phyloP scores from a whole-genome alignment of 225 moss, liverwort and hornwort genomes.

The Marchantia paleacea region DNA sequence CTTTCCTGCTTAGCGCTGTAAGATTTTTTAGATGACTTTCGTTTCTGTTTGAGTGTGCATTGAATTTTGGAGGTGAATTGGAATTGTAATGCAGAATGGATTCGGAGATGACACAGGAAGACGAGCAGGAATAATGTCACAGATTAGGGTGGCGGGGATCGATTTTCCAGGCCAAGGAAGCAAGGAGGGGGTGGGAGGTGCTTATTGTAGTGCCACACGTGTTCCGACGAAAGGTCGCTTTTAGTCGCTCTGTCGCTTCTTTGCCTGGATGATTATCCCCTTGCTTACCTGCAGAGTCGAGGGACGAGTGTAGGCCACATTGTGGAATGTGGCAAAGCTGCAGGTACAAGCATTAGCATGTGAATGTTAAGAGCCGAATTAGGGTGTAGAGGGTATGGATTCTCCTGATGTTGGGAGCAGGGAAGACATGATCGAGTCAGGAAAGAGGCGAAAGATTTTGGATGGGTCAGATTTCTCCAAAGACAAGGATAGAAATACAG shows the following conservation, averaged over 20 bases:
- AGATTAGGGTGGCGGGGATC: background rate
- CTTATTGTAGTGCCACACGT: background rate
- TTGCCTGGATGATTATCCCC: background rate
- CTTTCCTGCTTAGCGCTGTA: background rate
- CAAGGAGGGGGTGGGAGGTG: background rate
- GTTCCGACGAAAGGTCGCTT: background rate
- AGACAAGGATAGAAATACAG: slow-evolving; percentile 15
- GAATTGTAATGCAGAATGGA: background rate
- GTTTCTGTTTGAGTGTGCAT: background rate
- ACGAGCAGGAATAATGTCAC: background rate
- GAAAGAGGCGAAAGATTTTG: slow-evolving; percentile 19
- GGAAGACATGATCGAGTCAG: slow-evolving; percentile 20
- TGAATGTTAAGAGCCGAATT: background rate
- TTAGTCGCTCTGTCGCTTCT: background rate
- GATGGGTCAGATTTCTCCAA: slow-evolving; percentile 16
- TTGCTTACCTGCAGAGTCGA: background rate
- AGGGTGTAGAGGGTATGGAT: slow-evolving; percentile 7
- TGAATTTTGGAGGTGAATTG: background rate
- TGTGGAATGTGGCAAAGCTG: background rate
- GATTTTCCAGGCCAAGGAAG: background rate
- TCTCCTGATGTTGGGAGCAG: slow-evolving; percentile 23
- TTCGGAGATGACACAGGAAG: background rate
- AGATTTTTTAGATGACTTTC: background rate
- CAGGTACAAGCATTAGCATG: background rate
- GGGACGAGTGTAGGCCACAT: background rate